phyloP scores from a whole-genome alignment of 2,329 filamentous ascomycete genomes.

The Xylaria arbuscula region DNA sequence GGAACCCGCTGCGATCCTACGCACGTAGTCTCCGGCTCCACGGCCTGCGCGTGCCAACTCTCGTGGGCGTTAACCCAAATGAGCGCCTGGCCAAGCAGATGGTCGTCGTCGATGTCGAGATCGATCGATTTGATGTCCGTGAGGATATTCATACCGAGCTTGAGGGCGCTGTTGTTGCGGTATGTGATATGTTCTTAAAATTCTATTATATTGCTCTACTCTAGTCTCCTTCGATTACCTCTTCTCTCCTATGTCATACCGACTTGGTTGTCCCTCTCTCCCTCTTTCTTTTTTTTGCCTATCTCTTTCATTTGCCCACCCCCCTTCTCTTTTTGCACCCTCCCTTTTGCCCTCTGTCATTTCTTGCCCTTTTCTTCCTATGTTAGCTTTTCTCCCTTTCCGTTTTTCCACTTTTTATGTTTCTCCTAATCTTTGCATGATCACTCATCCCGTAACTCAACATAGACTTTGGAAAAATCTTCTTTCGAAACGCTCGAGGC shows the following conservation, averaged over 20 bases:
- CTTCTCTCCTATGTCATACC: not conserved
- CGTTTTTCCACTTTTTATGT: not conserved
- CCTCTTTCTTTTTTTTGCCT: no score
- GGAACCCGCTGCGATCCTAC: slow-evolving; percentile 48
- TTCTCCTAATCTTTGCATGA: not conserved
- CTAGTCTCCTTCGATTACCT: no score
- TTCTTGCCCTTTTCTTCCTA: no score
- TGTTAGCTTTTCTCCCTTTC: no score
- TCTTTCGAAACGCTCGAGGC: slow-evolving; percentile 73
- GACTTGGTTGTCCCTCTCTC: no score
- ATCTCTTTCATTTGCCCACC: no score
- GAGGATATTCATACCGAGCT: slow-evolving; percentile 65
- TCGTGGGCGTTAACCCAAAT: slow-evolving; percentile 79
- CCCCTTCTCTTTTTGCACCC: no score
- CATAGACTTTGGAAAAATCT: slow-evolving; percentile 65
- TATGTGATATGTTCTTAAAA: slow-evolving; percentile 47
- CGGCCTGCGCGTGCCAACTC: slow-evolving; percentile 70
- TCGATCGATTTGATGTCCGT: slow-evolving; percentile 62
- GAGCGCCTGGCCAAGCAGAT: slow-evolving; percentile 75
- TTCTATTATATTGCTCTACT: not conserved
- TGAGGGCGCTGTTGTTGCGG: slow-evolving; percentile 71
- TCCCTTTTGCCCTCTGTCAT: no score
- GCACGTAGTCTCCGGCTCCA: slow-evolving; percentile 61
- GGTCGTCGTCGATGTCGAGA: slow-evolving; percentile 70
- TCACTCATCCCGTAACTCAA: not conserved